Evolutionary conservation across 2,329 filamentous ascomycete species (phyloP).

Genomic region (Aspergillus udagawae): DNA sequence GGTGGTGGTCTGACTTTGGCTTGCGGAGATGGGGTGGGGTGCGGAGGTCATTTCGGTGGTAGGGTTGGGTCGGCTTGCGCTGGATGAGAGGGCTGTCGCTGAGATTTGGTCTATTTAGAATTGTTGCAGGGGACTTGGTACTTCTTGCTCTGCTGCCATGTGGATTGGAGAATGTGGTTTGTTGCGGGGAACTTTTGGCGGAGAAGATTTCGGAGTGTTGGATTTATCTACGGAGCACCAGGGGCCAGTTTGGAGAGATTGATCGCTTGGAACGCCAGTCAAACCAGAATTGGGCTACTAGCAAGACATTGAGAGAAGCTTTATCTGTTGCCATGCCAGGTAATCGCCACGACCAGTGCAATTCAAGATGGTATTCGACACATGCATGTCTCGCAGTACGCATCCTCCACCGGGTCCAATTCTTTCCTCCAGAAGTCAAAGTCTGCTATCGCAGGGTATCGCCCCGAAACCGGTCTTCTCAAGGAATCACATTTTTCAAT

Average conservation of each 20-base stretch:
- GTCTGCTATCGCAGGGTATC: neutral
- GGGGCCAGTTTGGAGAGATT: neutral
- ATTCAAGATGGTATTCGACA: too few species aligned
- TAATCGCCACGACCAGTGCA: too few species aligned
- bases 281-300: neutral
- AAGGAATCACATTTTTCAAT: slow-evolving; percentile 4
- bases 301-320: too few species aligned
- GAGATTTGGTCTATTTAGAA: neutral
- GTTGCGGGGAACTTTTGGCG: slow-evolving; percentile 14
- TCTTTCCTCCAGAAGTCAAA: neutral
- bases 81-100: neutral
- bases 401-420: too few species aligned
- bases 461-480: too few species aligned
- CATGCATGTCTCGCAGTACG: too few species aligned
- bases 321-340: too few species aligned
- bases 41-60: slow-evolving; percentile 1
- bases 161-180: neutral
- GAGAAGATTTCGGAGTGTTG: neutral
- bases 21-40: neutral
- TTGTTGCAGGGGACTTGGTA: neutral
- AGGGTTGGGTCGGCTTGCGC: neutral
- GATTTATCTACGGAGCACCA: neutral
- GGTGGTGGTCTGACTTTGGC: slow-evolving; percentile 5
- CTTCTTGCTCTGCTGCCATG: neutral
- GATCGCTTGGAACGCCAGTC: neutral